These are phyloP conservation scores for barrel medic (Medicago truncatula) DNA, from an alignment of 306 rosid genomes.

Conservation along the genomic window MtrunA17r5.0-ANR NC_053049.1:42227501-42228000, in stretches of 20 bases:
- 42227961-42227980: no score
- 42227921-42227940: no score
- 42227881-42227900: background rate
- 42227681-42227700: slow-evolving; percentile 3
- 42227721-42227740: slow-evolving; percentile 33
- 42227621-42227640: slow-evolving; percentile 10
- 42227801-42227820: slow-evolving; percentile 1
- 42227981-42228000: no score
- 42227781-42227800: background rate
- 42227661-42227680: slow-evolving; percentile 13
- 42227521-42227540: slow-evolving; percentile 16
- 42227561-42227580: slow-evolving; percentile 35
- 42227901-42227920: slow-evolving; percentile 7
- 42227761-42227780: background rate
- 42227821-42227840: background rate
- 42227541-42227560: slow-evolving; percentile 25
- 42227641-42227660: slow-evolving; percentile 26
- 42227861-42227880: slow-evolving; percentile 30
- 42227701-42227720: slow-evolving; percentile 8
- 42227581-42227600: slow-evolving; percentile 24
- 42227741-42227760: slow-evolving; percentile 11
- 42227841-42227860: background rate
- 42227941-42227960: no score
- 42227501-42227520: slow-evolving; percentile 40
- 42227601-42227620: slow-evolving; percentile 1